Evolutionary conservation across 2,329 filamentous ascomycete genomes (phyloP).

Genomic region (Fusarium musae): DNA sequence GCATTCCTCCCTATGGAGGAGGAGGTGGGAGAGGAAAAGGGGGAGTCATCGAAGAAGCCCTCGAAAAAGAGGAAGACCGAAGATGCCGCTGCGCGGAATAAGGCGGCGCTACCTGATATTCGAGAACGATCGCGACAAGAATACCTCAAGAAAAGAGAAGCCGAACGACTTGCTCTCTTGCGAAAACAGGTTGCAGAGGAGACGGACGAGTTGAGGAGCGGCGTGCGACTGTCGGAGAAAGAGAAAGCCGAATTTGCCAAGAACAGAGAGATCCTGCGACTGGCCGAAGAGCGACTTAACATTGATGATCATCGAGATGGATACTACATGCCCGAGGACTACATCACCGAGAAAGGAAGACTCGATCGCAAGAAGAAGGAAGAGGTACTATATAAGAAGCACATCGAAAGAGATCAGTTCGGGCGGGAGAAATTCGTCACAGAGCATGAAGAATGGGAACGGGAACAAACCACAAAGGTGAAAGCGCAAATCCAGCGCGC

Average conservation of each 20-base stretch:
- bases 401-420: constrained; percentile 87
- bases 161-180: constrained; percentile 85
- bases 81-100: constrained; percentile 72
- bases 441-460: constrained; percentile 96
- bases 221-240: constrained; percentile 76
- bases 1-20: constrained; percentile 76
- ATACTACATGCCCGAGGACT: constrained; percentile 93
- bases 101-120: constrained; percentile 82
- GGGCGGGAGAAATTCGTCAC: constrained; percentile 91
- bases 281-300: constrained; percentile 84
- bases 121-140: constrained; percentile 87
- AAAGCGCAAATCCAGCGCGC: constrained; percentile 83
- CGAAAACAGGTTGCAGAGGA: constrained; percentile 93
- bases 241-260: constrained; percentile 91
- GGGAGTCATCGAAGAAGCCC: constrained; percentile 71
- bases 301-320: constrained; percentile 95
- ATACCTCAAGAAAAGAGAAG: constrained; percentile 92
- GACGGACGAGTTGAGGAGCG: constrained; percentile 80
- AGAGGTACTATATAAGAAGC: constrained; percentile 88
- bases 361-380: constrained; percentile 88
- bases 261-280: constrained; percentile 82
- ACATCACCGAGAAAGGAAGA: constrained; percentile 93
- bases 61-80: constrained; percentile 64
- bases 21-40: constrained; percentile 72
- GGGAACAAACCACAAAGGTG: constrained; percentile 87